Percentiles rank a stretch among this genome's conserved stretches.
Conservation (phyloP, 2,329 filamentous ascomycete species). For the Fusarium tanahbumbuense region DNA sequence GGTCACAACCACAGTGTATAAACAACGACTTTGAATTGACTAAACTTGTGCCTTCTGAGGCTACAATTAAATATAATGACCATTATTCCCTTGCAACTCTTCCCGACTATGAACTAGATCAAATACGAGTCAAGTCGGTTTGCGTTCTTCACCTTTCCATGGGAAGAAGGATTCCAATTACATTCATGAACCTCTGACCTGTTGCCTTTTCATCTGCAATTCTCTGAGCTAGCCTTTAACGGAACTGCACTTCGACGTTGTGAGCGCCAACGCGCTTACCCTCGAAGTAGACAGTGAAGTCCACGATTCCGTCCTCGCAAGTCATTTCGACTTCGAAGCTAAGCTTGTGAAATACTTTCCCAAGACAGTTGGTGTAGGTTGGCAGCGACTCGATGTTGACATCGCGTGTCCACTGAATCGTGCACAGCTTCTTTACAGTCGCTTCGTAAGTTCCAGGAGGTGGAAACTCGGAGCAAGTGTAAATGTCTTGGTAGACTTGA, state of each 20-base stretch:
- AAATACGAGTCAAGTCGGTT: rapidly evolving
- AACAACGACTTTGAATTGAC: not conserved
- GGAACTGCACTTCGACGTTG: slow-evolving; percentile 40
- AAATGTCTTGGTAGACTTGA: not conserved
- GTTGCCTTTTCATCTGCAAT: not conserved
- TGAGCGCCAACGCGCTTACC: slow-evolving; percentile 25
- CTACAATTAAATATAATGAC: too few species aligned
- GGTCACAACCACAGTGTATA: not conserved
- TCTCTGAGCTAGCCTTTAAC: not conserved
- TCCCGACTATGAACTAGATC: not conserved
- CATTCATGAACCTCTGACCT: rapidly evolving
- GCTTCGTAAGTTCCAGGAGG: rapidly evolving
- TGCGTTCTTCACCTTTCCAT: not conserved
- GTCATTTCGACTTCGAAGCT: slow-evolving; percentile 32
- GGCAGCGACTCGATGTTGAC: slow-evolving; percentile 19
- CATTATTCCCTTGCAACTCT: not conserved
- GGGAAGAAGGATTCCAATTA: not conserved
- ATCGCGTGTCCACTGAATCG: slow-evolving; percentile 31
- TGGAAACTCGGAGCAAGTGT: not conserved
- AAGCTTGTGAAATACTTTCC: slow-evolving; percentile 10
- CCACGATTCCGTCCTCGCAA: slow-evolving; percentile 31
- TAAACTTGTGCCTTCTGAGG: too few species aligned
- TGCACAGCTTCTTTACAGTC: slow-evolving; percentile 30
- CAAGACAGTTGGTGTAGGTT: slow-evolving; percentile 16
- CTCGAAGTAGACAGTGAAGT: slow-evolving; percentile 37